Base-by-base conservation (phyloP, 2,329 filamentous ascomycete species). In the Zasmidium cellare region DNA sequence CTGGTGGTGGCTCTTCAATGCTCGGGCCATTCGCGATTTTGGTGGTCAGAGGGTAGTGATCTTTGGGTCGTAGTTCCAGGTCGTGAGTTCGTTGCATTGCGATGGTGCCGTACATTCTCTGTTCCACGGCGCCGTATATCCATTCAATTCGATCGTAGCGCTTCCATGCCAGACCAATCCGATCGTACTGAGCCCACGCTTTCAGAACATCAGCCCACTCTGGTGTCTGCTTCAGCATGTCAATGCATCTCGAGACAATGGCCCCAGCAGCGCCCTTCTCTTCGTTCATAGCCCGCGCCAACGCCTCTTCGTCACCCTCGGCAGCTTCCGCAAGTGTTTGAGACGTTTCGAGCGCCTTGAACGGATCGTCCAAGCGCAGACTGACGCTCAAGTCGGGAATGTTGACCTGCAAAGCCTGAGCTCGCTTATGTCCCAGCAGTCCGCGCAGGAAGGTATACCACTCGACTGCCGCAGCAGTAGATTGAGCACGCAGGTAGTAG, bases 71-170 rank as follows among this genome's bases (percentile, higher is more conserved):
- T 41, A 89, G 71, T 69, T 89, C 85, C 16, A 89, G 79, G 51
- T 88, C 85, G 67, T 89, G 86, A 2, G 85, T 84, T 51, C 80
- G 81, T 62, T 83, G 77, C 85, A 89, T 87, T 28, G 84, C 86
- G 62, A 88, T 84, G 0, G 85, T 83, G 35, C 86, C 86, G 62
- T 87, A 87, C 86, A 89, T 89, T 59, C 83, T 84, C 63, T 84
- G 80, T 68, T 89, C 86, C 53, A 87, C 86, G 11, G 77, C 76
- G 16, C 86, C 86, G 69, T 87, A 80, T 3, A 89, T 77, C 86
- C 86, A 89, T 72, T 89, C 86, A 16, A 89, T 74, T 22, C 86
- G 79, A 66, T 89, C 86, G 67, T 88, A 89, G 47, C 86, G 79
- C 71, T 86, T 87, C 86, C 86, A 89, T 2, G 84, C 86, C 49